phyloP scores from a whole-genome alignment of 2,329 filamentous ascomycete genomes.

The Grosmannia clavigera region DNA sequence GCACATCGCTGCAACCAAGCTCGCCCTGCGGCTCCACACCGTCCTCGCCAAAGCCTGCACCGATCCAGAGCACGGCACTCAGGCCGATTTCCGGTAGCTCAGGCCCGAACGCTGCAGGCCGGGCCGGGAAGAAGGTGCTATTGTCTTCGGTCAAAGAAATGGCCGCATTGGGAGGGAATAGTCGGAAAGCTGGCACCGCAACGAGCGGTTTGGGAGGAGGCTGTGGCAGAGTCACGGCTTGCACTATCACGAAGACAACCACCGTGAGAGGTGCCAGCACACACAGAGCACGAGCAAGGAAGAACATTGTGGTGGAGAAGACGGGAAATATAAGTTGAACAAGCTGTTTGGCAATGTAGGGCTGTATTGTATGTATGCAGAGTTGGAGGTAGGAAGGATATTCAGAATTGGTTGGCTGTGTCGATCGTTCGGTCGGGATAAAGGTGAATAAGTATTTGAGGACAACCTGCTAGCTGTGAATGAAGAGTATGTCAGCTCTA shows the following conservation, averaged over 20 bases:
- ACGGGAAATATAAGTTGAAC: neutral
- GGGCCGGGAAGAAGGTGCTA: conserved; percentile 87
- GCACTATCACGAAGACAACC: conserved; percentile 3
- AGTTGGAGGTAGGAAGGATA: neutral
- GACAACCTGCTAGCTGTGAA: neutral
- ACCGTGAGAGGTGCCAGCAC: conserved; percentile 4
- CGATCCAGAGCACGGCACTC: conserved; percentile 86
- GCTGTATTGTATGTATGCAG: too few species aligned
- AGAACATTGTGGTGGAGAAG: neutral
- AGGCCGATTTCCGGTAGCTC: conserved; percentile 61
- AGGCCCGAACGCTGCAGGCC: conserved; percentile 88
- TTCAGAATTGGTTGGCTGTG: neutral
- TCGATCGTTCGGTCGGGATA: too few species aligned
- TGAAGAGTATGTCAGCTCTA: neutral
- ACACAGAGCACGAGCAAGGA: conserved; percentile 3
- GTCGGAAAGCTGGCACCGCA: conserved; percentile 40
- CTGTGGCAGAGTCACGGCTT: neutral
- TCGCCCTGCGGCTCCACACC: conserved; percentile 62
- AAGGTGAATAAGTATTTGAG: too few species aligned
- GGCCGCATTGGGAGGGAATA: conserved; percentile 90
- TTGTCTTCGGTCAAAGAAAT: conserved; percentile 97
- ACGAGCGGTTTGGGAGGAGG: neutral
- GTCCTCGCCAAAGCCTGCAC: conserved; percentile 81
- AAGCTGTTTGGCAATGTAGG: too few species aligned
- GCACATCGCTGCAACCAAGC: conserved; percentile 87